Evolutionary conservation across 2,329 filamentous ascomycete genomes (phyloP).

Genomic region (Botrytis fragariae): DNA sequence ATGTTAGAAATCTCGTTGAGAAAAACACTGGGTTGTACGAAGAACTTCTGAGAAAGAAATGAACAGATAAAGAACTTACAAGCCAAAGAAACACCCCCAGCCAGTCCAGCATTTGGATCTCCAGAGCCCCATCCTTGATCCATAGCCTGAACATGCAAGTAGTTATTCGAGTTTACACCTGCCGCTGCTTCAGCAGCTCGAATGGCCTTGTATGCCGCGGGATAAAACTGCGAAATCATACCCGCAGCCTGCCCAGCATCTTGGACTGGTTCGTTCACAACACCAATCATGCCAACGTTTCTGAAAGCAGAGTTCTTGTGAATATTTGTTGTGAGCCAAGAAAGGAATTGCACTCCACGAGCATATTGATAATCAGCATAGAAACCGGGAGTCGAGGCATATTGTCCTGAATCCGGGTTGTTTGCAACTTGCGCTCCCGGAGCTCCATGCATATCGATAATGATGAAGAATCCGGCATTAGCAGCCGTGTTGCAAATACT

Average conservation of each 20-base stretch:
- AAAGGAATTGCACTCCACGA: conserved; percentile 52
- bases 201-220: conserved; percentile 49
- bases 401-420: conserved; percentile 42
- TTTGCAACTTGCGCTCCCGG: conserved; percentile 45
- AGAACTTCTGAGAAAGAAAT: not conserved
- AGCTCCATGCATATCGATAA: conserved; percentile 50
- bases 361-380: conserved; percentile 56
- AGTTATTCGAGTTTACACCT: conserved; percentile 43
- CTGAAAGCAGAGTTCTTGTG: conserved; percentile 47
- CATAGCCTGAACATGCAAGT: conserved; percentile 55
- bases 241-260: conserved; percentile 34
- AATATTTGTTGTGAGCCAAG: conserved; percentile 53
- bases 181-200: conserved; percentile 48
- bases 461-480: conserved; percentile 48
- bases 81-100: conserved; percentile 45
- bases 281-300: conserved; percentile 57
- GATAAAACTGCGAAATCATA: conserved; percentile 48
- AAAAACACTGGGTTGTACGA: not conserved
- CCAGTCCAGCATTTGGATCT: conserved; percentile 48
- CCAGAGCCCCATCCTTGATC: conserved; percentile 55
- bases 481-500: conserved; percentile 45
- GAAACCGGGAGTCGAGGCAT: conserved; percentile 46
- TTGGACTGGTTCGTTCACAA: conserved; percentile 55
- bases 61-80: conserved; percentile 42
- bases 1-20: not conserved